Conservation (phyloP, 2,329 filamentous ascomycete species). For the Neofusicoccum sp. region DNA sequence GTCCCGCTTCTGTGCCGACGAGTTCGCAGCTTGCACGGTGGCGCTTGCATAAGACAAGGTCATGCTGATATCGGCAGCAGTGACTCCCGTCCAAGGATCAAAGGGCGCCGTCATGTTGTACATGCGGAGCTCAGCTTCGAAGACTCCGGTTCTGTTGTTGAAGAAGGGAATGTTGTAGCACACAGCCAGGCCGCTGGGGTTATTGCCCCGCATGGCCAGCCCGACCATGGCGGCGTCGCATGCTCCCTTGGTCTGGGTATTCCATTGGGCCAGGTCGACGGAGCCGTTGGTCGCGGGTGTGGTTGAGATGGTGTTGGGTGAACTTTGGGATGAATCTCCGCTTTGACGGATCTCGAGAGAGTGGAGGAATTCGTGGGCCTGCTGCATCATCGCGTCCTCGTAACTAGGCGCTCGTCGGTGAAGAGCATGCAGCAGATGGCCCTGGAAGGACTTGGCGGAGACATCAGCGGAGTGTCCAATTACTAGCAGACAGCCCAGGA, state of each 20-base stretch:
- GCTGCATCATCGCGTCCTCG: conserved; percentile 24
- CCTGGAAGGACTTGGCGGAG: not conserved
- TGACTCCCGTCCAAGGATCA: conserved; percentile 45
- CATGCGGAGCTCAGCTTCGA: conserved; percentile 73
- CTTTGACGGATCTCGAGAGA: conserved; percentile 33
- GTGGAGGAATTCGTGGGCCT: conserved; percentile 23
- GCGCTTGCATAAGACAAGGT: conserved; percentile 43
- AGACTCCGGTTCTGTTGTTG: conserved; percentile 65
- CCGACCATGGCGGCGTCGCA: conserved; percentile 58
- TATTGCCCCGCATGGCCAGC: conserved; percentile 59
- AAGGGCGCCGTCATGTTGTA: conserved; percentile 65
- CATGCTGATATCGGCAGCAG: conserved; percentile 40
- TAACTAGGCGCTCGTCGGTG: conserved; percentile 27
- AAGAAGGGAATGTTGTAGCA: conserved; percentile 80
- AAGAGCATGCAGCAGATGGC: conserved; percentile 24
- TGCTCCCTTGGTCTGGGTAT: conserved; percentile 45
- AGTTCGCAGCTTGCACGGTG: conserved; percentile 33
- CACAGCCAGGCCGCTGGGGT: conserved; percentile 73
- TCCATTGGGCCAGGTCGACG: conserved; percentile 30
- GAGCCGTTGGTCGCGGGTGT: conserved; percentile 6
- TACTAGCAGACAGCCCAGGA: conserved; percentile 32
- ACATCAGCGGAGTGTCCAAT: conserved; percentile 24
- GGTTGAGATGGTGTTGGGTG: conserved; percentile 9
- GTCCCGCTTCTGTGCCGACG: conserved; percentile 25
- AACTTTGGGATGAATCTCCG: conserved; percentile 32